These are phyloP conservation scores for Eustoma russellianum DNA, from an alignment of 257 asterid species.

Conservation along the genomic window DNA sequence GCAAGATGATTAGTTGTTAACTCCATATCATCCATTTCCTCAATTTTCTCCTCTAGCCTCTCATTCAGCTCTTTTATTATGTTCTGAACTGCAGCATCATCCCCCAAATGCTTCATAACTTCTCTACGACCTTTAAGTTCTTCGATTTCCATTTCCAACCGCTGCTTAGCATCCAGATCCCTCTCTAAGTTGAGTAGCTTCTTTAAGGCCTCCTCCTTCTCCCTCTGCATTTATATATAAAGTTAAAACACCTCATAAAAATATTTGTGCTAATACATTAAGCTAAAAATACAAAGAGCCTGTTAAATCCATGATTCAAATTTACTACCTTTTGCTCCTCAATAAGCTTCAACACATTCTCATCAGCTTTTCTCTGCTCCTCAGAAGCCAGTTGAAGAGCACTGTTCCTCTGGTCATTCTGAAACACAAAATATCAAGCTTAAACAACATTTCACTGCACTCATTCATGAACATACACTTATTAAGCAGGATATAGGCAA, in stretches of 20 bases:
- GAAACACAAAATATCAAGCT: conserved; percentile 1
- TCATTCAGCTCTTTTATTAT: conserved; percentile 28
- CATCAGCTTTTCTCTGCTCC: conserved; percentile 74
- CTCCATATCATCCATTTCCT: conserved; percentile 27
- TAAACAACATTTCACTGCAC: not conserved
- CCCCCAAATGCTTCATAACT: conserved; percentile 40
- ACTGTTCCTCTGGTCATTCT: conserved; percentile 67
- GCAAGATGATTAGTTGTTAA: conserved; percentile 15
- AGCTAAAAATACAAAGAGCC: no score
- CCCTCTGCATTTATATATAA: conserved; percentile 43
- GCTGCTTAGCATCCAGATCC: conserved; percentile 23
- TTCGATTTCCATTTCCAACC: conserved; percentile 29
- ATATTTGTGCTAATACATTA: no score
- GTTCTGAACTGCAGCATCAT: conserved; percentile 31
- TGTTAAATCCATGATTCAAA: not conserved
- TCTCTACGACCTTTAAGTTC: conserved; percentile 29
- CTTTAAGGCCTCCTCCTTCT: conserved; percentile 38
- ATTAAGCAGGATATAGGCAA: no score
- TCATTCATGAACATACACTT: no score
- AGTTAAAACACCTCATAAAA: not conserved
- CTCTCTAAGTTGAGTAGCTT: conserved; percentile 45
- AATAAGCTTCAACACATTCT: conserved; percentile 62
- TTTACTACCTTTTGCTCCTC: conserved; percentile 72
- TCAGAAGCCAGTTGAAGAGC: conserved; percentile 69
- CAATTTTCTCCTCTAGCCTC: conserved; percentile 24